These are phyloP conservation scores for Rubroshorea leprosula DNA, from an alignment of 345 rosid genomes.

Conservation along the genomic window DNA sequence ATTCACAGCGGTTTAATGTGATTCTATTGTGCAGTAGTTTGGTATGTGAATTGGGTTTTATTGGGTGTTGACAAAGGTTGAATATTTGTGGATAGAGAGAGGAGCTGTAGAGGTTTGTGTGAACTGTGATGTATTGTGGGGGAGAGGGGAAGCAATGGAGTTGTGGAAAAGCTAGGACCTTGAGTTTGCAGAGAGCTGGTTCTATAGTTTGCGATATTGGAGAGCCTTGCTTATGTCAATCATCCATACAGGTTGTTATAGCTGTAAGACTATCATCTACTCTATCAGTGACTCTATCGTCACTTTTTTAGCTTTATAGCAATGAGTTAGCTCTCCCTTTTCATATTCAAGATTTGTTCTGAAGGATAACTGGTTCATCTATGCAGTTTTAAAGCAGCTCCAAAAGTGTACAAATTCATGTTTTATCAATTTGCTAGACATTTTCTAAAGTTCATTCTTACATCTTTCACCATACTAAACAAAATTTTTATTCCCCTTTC, in stretches of 20 bases:
- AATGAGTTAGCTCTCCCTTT: not conserved
- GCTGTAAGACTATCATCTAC: slow-evolving; percentile 28
- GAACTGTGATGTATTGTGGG: slow-evolving; percentile 57
- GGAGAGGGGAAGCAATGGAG: slow-evolving; percentile 53
- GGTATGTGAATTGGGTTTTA: slow-evolving; percentile 18
- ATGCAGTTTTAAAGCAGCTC: not conserved
- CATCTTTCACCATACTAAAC: not conserved
- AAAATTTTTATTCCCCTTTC: too few relatives aligned
- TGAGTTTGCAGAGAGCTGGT: slow-evolving; percentile 66
- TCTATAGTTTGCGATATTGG: slow-evolving; percentile 74
- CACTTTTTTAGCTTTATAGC: slow-evolving; percentile 2
- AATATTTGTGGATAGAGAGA: slow-evolving; percentile 21
- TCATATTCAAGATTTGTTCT: not conserved
- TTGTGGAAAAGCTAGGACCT: slow-evolving; percentile 52
- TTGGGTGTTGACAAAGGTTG: slow-evolving; percentile 22
- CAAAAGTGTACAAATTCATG: not conserved
- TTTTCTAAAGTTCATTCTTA: too few relatives aligned
- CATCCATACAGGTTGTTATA: slow-evolving; percentile 68
- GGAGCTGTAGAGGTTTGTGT: slow-evolving; percentile 10
- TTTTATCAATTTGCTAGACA: not conserved
- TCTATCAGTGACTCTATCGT: slow-evolving; percentile 3
- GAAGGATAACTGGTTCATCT: not conserved
- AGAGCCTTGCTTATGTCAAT: slow-evolving; percentile 75
- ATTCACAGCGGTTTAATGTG: not conserved
- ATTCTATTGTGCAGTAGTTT: slow-evolving; percentile 7